Evolutionary conservation across 2,329 filamentous ascomycete genomes (phyloP).

Genomic region (Tolypocladium nubicola): DNA sequence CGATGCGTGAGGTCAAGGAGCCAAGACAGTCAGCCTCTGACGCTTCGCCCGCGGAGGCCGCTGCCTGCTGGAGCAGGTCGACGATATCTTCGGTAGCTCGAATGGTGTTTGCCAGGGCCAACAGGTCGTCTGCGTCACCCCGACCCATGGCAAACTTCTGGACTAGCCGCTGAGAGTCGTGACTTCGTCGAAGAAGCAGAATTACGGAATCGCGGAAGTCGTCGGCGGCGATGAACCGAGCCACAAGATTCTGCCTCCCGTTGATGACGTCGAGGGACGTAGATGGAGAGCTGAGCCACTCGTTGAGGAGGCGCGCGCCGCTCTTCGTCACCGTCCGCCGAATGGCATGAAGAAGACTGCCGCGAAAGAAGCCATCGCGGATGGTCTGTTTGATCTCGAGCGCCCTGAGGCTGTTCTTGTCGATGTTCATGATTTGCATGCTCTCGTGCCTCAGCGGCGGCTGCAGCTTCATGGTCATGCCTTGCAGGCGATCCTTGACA

Average conservation of each 20-base stretch:
- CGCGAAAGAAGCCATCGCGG: conserved; percentile 65
- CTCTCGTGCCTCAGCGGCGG: conserved; percentile 65
- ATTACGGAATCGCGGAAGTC: conserved; percentile 61
- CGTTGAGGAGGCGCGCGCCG: conserved; percentile 71
- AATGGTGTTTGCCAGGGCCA: conserved; percentile 75
- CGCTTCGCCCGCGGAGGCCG: conserved; percentile 4
- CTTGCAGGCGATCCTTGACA: conserved; percentile 67
- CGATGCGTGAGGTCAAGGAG: conserved; percentile 45
- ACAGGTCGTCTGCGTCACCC: conserved; percentile 84
- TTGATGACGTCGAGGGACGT: conserved; percentile 76
- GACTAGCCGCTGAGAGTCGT: conserved; percentile 80
- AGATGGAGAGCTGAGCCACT: conserved; percentile 83
- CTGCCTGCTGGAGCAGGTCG: conserved; percentile 26
- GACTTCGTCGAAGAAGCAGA: conserved; percentile 59
- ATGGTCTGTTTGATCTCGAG: conserved; percentile 84
- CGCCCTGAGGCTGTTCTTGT: conserved; percentile 81
- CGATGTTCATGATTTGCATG: conserved; percentile 76
- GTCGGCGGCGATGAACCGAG: conserved; percentile 56
- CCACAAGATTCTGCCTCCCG: conserved; percentile 70
- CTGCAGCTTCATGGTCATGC: conserved; percentile 70
- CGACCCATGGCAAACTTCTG: conserved; percentile 90
- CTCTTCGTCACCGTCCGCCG: conserved; percentile 85
- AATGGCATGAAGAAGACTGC: conserved; percentile 83
- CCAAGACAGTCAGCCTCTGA: conserved; percentile 24
- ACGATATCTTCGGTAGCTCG: conserved; percentile 59